Evolutionary conservation across 768 basidiomycete species (phyloP).

Genomic region (Russula brevipes): DNA sequence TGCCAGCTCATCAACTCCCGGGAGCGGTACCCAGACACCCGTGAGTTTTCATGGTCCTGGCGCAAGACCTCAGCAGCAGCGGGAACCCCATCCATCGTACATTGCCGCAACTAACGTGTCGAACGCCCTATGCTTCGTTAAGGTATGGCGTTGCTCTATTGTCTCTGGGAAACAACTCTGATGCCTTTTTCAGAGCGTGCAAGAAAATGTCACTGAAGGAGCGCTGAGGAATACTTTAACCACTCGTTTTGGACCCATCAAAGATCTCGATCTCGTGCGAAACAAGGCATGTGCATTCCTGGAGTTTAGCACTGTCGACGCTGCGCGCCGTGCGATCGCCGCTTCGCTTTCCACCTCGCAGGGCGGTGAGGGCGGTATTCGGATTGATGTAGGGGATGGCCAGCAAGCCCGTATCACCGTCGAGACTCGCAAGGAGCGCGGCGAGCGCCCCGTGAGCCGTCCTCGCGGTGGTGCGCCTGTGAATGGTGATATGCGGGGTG

Average conservation of each 20-base stretch:
- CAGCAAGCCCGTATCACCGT: constrained; percentile 57
- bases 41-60: constrained; percentile 33
- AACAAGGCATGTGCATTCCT: constrained; percentile 90
- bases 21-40: constrained; percentile 36
- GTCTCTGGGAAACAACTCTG: constrained; percentile 1
- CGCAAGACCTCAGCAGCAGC: constrained; percentile 35
- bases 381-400: constrained; percentile 61
- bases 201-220: constrained; percentile 53
- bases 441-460: constrained; percentile 64
- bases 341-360: constrained; percentile 57
- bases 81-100: constrained; percentile 43
- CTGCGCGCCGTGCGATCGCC: constrained; percentile 81
- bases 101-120: constrained; percentile 58
- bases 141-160: constrained; percentile 44
- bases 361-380: constrained; percentile 89
- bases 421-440: constrained; percentile 88
- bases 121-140: constrained; percentile 86
- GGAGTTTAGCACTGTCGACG: constrained; percentile 73
- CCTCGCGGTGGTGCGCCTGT: constrained; percentile 57
- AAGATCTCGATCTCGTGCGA: constrained; percentile 85
- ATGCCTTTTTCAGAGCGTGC: constrained; percentile 51
- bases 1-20: constrained; percentile 40
- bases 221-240: constrained; percentile 49
- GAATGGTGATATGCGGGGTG: constrained; percentile 46
- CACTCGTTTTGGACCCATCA: constrained; percentile 71